Conservation (phyloP, 139 green algal species). For the Chlamydomonas schloesseri region DNA sequence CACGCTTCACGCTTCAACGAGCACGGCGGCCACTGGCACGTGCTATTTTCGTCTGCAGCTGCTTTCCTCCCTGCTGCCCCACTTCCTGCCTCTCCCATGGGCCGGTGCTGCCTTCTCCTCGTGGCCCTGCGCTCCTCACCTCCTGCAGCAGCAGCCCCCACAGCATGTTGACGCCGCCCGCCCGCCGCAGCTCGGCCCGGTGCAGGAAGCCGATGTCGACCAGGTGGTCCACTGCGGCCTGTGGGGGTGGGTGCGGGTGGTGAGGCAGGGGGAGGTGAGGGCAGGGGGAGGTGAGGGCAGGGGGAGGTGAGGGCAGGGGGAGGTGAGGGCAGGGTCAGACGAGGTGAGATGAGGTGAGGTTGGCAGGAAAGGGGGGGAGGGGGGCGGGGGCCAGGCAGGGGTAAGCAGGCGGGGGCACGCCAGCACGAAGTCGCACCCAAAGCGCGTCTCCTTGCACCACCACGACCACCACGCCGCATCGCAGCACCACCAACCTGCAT, state of each 20-base stretch:
- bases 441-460: no score
- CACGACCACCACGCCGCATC: no score
- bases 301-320: background rate
- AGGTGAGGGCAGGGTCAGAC: background rate
- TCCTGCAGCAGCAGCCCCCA: conserved; percentile 62
- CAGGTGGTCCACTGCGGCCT: conserved; percentile 58
- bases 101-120: no score
- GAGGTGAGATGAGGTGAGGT: background rate
- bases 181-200: conserved; percentile 37
- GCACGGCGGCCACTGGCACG: no score
- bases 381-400: no score
- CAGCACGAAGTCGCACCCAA: no score
- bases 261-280: background rate
- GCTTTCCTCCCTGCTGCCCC: no score
- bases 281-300: background rate
- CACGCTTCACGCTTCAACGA: no score
- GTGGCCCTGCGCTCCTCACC: conserved; percentile 5
- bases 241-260: background rate
- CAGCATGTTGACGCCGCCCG: conserved; percentile 58
- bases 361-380: background rate
- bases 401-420: no score
- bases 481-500: conserved; percentile 36
- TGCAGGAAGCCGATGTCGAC: conserved; percentile 56
- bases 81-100: no score
- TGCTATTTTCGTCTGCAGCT: no score